Percentiles rank a stretch among this genome's conserved stretches.
These are phyloP conservation scores for Afroboletus lepidellus DNA, from an alignment of 1,284 basidiomycete species.

Conservation along the genomic window DNA sequence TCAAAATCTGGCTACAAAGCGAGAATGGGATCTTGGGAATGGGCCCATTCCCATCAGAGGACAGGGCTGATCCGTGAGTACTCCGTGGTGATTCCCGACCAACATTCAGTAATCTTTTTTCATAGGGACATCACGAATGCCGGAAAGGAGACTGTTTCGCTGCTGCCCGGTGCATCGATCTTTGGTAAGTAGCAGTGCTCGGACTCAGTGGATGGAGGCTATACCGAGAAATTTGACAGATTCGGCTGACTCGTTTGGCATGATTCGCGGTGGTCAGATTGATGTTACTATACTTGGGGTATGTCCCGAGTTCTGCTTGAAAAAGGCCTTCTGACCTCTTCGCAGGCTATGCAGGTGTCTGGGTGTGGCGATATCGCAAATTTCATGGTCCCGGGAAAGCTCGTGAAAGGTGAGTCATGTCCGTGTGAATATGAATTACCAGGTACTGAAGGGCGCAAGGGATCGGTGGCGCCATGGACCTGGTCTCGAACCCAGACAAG, in stretches of 20 bases:
- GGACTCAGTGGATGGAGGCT: neutral
- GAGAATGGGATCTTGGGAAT: constrained; percentile 94
- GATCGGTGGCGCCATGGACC: constrained; percentile 93
- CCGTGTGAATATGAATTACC: neutral
- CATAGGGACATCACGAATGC: constrained; percentile 87
- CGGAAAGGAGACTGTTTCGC: constrained; percentile 91
- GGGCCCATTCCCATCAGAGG: constrained; percentile 86
- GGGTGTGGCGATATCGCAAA: constrained; percentile 91
- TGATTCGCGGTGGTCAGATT: constrained; percentile 96
- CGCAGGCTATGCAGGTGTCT: constrained; percentile 91
- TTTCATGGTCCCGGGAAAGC: constrained; percentile 94
- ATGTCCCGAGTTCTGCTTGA: constrained; percentile 28
- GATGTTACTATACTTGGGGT: constrained; percentile 88
- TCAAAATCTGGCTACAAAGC: constrained; percentile 86
- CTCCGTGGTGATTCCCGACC: neutral
- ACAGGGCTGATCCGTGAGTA: constrained; percentile 80
- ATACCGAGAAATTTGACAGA: constrained; percentile 39
- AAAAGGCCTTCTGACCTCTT: constrained; percentile 9
- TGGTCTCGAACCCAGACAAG: constrained; percentile 87
- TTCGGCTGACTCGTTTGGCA: constrained; percentile 89
- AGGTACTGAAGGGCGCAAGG: constrained; percentile 42
- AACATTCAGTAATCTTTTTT: neutral
- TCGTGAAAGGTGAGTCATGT: constrained; percentile 63
- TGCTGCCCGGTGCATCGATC: constrained; percentile 85
- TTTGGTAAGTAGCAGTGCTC: constrained; percentile 56